Base-by-base conservation (phyloP, 805 yeast species). In the Zygoascus bituminiphila region DNA sequence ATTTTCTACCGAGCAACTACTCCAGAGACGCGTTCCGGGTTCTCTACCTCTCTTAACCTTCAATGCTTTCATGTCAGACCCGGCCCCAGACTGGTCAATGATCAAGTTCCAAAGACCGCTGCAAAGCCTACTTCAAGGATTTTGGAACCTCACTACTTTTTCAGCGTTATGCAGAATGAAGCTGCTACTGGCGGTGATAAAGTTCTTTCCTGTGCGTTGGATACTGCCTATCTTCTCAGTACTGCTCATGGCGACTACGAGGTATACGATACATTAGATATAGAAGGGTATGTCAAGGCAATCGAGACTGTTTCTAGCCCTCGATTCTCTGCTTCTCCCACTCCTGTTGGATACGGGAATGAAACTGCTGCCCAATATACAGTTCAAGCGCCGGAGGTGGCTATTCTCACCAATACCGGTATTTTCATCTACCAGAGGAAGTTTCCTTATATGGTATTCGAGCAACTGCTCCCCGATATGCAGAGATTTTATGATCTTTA, bases 301-400 rank as follows among this genome's bases (percentile, higher is more conserved):
- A 81, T 89, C 53, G 77, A 80, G 15, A 85, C 83, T 52, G 60
- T 86, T 40, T 77, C 91, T 0, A 14, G 31, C 7, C 79, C 85
- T 14, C 69, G 81, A 2, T 82, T 82, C 72, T 76, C 78, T 59
- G 87, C 94, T 1, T 76, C 91, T 0, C 67, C 77, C 39, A 78
- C 78, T 41, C 95, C 95, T 19, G 78, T 73, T 56, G 96, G 96
- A 2, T 87, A 81, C 61, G 86, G 88, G 8, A 89, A 91, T 62
- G 81, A 81, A 51, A 79, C 86, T 64, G 95, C 96, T 1, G 81
- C 91, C 5, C 97, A 89, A 58, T 91, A 87, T 60, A 76, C 81
- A 15, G 66, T 76, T 17, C 71, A 74, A 17, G 79, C 86, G 0
- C 74, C 84, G 42, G 79, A 78, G 57, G 76, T 89, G 60, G 96